Evolutionary conservation across 805 yeast species (phyloP), one percentile per base, ranked within the genome.

Genomic region (Spathaspora gorwiae): DNA sequence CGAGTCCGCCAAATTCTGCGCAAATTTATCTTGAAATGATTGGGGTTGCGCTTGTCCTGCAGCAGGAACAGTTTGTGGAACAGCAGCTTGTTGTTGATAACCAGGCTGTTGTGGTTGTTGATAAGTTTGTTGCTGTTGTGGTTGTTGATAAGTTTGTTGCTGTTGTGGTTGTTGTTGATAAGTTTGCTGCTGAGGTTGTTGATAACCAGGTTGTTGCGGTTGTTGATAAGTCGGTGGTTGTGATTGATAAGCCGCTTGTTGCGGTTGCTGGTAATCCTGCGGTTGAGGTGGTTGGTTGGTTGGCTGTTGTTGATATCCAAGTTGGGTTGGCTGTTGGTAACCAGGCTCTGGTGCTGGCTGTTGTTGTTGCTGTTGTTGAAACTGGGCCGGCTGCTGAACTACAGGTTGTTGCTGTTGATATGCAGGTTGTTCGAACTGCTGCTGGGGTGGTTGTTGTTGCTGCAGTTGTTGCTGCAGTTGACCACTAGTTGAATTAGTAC

Each of bases 401-500:
- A 19, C 15, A 10, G 9, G 11, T 19, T 35, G 44, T 42, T 42
- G 45, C 15, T 31, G 14, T 35, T 35, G 37, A 35, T 38, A 47
- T 40, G 35, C 49, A 15, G 37, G 45, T 7, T 46, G 50, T 35
- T 8, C 6, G 10, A 38, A 7, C 15, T 38, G 30, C 32, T 45
- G 24, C 24, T 19, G 24, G 24, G 24, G 24, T 24, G 40, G 47
- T 40, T 46, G 51, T 29, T 45, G 40, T 14, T 27, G 31, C 10
- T 38, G 46, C 11, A 35, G 46, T 6, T 26, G 42, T 24, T 46
- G 47, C 29, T 43, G 46, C 5, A 27, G 35, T 11, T 24, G 43
- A 12, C 40, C 29, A 19, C 44, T 27, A 39, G 44, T 26, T 40
- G 51, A 10, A 11, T 32, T n/a, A 34, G 46, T 33, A 38, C 55